Conservation (phyloP, 2,329 filamentous ascomycete genomes). For the Lojkania enalia region DNA sequence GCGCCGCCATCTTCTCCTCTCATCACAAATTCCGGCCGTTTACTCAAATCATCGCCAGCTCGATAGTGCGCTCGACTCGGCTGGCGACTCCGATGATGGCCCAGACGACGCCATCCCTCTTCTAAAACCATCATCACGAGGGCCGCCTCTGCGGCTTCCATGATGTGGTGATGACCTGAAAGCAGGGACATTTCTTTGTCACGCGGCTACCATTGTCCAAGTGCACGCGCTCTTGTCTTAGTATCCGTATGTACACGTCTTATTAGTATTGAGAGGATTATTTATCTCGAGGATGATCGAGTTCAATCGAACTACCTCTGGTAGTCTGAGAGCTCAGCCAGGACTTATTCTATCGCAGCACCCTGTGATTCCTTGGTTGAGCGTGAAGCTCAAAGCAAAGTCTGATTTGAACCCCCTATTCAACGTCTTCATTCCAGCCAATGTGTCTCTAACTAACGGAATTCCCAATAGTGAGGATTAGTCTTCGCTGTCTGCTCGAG, state of each 20-base stretch:
- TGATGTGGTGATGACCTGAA: slow-evolving; percentile 70
- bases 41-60: slow-evolving; percentile 75
- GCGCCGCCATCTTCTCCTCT: slow-evolving; percentile 22
- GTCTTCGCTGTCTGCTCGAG: too few relatives aligned
- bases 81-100: slow-evolving; percentile 73
- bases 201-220: slow-evolving; percentile 24
- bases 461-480: too few relatives aligned
- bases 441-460: too few relatives aligned
- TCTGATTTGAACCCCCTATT: too few relatives aligned
- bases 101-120: slow-evolving; percentile 68
- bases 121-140: slow-evolving; percentile 85
- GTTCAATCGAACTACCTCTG: slow-evolving; percentile 43
- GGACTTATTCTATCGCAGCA: slow-evolving; percentile 33
- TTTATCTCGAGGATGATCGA: slow-evolving; percentile 32
- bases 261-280: too few relatives aligned
- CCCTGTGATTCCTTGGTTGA: slow-evolving; percentile 38
- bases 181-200: slow-evolving; percentile 59
- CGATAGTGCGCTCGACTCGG: slow-evolving; percentile 57
- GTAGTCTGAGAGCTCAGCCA: slow-evolving; percentile 45
- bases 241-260: not conserved
- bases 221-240: not conserved
- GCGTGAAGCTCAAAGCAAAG: slow-evolving; percentile 42
- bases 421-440: too few relatives aligned
- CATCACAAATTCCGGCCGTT: slow-evolving; percentile 61
- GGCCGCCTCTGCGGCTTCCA: slow-evolving; percentile 63